A percentile compares a stretch with the other conserved stretches of the same genome.
phyloP scores from a whole-genome alignment of 495 filamentous ascomycete genomes.

The Aspergillus mulundensis region DNA sequence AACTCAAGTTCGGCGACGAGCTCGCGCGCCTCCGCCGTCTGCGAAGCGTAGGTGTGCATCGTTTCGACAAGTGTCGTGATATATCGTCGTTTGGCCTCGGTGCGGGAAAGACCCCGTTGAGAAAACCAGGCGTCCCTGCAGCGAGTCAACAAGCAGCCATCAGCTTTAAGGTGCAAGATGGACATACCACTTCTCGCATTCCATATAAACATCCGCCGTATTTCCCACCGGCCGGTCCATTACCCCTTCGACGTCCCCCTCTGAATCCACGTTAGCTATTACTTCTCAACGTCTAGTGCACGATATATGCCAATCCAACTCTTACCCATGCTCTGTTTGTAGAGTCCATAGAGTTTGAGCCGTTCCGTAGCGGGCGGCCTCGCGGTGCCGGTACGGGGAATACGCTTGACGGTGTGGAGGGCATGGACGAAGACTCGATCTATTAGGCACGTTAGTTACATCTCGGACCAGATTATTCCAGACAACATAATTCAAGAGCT shows the following conservation, averaged over 20 bases:
- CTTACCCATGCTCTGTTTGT: slow-evolving; percentile 92
- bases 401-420: slow-evolving; percentile 95
- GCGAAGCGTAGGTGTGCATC: slow-evolving; percentile 88
- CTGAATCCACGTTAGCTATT: slow-evolving; percentile 34
- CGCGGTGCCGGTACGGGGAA: slow-evolving; percentile 84
- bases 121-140: slow-evolving; percentile 83
- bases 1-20: slow-evolving; percentile 94
- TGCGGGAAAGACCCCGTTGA: slow-evolving; percentile 73
- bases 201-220: slow-evolving; percentile 48
- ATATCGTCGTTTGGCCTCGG: slow-evolving; percentile 92
- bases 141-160: not conserved
- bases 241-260: slow-evolving; percentile 89
- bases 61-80: slow-evolving; percentile 91
- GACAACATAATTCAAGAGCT: not conserved
- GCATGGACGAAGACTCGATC: slow-evolving; percentile 99
- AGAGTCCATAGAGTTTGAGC: slow-evolving; percentile 90
- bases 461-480: not conserved
- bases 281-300: not conserved
- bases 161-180: not conserved
- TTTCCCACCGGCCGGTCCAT: slow-evolving; percentile 74
- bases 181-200: slow-evolving; percentile 60
- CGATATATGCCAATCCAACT: not conserved
- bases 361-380: slow-evolving; percentile 82
- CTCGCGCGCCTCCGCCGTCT: slow-evolving; percentile 78
- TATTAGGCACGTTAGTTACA: slow-evolving; percentile 26